Evolutionary conservation across 78 protist species (phyloP).

Genomic region (Andalucia godoyi): DNA sequence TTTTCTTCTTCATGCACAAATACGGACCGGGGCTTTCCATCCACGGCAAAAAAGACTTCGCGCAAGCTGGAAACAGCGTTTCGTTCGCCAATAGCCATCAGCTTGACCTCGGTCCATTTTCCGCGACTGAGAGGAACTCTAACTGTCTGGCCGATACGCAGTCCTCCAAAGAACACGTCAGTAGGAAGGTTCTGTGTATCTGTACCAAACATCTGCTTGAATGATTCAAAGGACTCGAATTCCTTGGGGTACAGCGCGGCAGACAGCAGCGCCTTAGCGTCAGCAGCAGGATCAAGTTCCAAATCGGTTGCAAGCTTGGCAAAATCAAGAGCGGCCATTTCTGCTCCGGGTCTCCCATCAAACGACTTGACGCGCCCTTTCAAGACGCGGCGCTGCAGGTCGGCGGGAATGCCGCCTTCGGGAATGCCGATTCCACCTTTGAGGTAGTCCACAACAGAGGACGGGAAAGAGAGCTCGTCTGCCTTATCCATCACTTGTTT

Average conservation of each 20-base stretch:
- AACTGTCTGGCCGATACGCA: conserved; percentile 20
- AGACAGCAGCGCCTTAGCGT: conserved; percentile 4
- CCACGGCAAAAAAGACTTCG: conserved; percentile 44
- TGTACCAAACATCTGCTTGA: background rate
- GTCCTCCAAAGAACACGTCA: conserved; percentile 10
- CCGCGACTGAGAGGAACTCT: conserved; percentile 17
- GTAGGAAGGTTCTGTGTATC: conserved; percentile 21
- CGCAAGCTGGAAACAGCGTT: conserved; percentile 10
- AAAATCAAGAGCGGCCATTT: conserved; percentile 29
- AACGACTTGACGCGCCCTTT: background rate
- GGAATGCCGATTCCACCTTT: conserved; percentile 50
- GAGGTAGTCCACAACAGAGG: conserved; percentile 51
- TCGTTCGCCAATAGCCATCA: background rate
- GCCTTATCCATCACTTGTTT: conserved; percentile 22
- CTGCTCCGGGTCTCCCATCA: conserved; percentile 45
- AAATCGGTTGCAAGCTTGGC: background rate
- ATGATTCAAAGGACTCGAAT: conserved; percentile 9
- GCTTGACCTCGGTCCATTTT: conserved; percentile 3
- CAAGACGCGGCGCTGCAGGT: conserved; percentile 22
- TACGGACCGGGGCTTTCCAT: conserved; percentile 48
- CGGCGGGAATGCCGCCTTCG: conserved; percentile 61
- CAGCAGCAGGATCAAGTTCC: background rate
- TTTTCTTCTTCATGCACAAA: conserved; percentile 4
- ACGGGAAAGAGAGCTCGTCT: conserved; percentile 39
- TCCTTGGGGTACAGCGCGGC: conserved; percentile 40